Evolutionary conservation across 2,329 filamentous ascomycete genomes (phyloP).

Genomic region (Tolypocladium nubicola): DNA sequence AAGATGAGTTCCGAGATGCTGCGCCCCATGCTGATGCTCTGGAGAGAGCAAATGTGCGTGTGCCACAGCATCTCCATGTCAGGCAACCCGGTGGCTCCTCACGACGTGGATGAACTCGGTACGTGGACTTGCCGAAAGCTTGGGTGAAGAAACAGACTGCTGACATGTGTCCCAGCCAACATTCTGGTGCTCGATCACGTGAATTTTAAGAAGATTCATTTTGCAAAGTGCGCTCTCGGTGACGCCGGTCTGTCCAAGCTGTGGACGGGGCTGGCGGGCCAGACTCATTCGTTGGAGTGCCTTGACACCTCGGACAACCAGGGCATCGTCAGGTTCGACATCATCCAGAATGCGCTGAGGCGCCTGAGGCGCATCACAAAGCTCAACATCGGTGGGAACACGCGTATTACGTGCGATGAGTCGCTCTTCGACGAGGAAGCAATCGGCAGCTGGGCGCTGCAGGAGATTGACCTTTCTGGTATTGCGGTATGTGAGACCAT

Average conservation of each 20-base stretch:
- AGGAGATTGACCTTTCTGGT: slow-evolving; percentile 43
- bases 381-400: slow-evolving; percentile 39
- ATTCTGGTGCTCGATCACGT: slow-evolving; percentile 22
- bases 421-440: slow-evolving; percentile 35
- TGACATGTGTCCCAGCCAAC: slow-evolving; percentile 15
- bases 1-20: slow-evolving; percentile 29
- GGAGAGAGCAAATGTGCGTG: slow-evolving; percentile 32
- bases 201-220: slow-evolving; percentile 35
- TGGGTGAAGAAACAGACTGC: not conserved
- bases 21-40: slow-evolving; percentile 37
- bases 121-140: slow-evolving; percentile 4
- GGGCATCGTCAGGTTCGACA: slow-evolving; percentile 37
- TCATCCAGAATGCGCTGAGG: slow-evolving; percentile 31
- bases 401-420: slow-evolving; percentile 32
- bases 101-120: slow-evolving; percentile 40
- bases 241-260: slow-evolving; percentile 36
- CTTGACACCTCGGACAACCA: slow-evolving; percentile 44
- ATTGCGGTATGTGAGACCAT: slow-evolving; percentile 32
- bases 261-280: slow-evolving; percentile 35
- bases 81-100: slow-evolving; percentile 35
- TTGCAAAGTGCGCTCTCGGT: slow-evolving; percentile 40
- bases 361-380: slow-evolving; percentile 32
- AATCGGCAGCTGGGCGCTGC: slow-evolving; percentile 33
- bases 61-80: slow-evolving; percentile 41
- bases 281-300: slow-evolving; percentile 32